Evolutionary conservation across 192 early-diverging fungal genomes (phyloP).

Genomic region (Backusella liffmaniae): DNA sequence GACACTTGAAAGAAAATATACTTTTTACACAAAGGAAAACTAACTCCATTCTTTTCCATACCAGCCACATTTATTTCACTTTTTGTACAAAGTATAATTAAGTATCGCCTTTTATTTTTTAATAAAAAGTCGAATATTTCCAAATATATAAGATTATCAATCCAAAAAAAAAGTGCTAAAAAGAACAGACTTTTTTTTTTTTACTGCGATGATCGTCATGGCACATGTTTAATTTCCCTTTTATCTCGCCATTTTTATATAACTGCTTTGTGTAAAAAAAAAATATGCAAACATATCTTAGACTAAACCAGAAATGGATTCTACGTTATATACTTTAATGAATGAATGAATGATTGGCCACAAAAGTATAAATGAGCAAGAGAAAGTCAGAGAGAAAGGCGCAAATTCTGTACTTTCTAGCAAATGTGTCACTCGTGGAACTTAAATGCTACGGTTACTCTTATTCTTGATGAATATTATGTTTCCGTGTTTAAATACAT

Average conservation of each 20-base stretch:
- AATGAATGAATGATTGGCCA: background rate
- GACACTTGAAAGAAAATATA: background rate
- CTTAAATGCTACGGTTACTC: background rate
- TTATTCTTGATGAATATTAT: background rate
- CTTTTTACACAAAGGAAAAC: background rate
- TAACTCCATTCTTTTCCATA: background rate
- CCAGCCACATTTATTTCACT: background rate
- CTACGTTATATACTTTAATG: background rate
- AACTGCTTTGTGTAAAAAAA: background rate
- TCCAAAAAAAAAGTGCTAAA: background rate
- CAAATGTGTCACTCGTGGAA: background rate
- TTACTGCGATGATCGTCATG: background rate
- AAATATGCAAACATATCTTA: background rate
- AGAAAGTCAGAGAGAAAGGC: background rate
- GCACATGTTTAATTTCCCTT: background rate
- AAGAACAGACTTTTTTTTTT: background rate
- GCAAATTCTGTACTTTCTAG: background rate
- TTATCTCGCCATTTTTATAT: background rate
- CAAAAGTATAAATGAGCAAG: background rate
- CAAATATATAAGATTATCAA: background rate
- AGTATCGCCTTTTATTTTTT: background rate
- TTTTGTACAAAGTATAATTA: background rate
- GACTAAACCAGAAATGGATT: background rate
- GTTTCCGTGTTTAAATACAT: background rate
- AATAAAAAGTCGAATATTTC: conserved; percentile 5